These are phyloP conservation scores for Leccinum variicolor DNA, from an alignment of 768 basidiomycete species.

Conservation along the genomic window DNA sequence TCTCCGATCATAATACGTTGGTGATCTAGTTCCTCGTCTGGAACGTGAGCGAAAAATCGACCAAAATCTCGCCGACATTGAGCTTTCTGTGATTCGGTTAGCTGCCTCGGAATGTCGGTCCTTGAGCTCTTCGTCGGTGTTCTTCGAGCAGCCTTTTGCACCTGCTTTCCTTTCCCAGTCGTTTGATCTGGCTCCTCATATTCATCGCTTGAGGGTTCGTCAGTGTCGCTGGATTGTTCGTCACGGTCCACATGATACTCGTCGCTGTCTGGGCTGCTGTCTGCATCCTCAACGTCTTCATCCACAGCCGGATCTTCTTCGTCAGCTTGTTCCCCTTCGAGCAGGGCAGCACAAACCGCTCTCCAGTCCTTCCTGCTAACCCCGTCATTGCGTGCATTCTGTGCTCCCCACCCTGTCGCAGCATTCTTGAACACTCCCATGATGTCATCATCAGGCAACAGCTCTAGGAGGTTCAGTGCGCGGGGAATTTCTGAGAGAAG, in stretches of 20 bases:
- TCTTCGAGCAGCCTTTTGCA: neutral
- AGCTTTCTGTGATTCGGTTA: conserved; percentile 52
- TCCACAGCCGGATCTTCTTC: conserved; percentile 8
- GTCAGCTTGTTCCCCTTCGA: conserved; percentile 41
- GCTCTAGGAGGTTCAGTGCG: conserved; percentile 60
- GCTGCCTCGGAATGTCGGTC: conserved; percentile 10
- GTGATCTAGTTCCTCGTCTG: conserved; percentile 41
- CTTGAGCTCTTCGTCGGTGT: conserved; percentile 1
- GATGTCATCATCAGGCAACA: conserved; percentile 72
- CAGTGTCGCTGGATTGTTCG: conserved; percentile 23
- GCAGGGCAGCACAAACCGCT: conserved; percentile 71
- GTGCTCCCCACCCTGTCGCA: conserved; percentile 63
- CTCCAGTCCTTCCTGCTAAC: conserved; percentile 75
- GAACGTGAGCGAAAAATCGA: conserved; percentile 66
- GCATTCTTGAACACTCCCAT: conserved; percentile 73
- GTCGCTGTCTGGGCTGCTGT: conserved; percentile 31
- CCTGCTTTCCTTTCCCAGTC: conserved; percentile 8
- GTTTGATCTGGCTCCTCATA: conserved; percentile 19
- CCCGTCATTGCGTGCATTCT: conserved; percentile 27
- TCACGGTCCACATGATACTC: conserved; percentile 24
- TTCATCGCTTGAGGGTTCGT: conserved; percentile 30
- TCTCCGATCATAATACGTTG: conserved; percentile 67
- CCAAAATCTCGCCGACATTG: conserved; percentile 59
- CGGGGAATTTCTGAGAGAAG: conserved; percentile 54
- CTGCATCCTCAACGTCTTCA: conserved; percentile 18